Evolutionary conservation across 129 eudicot genomes (phyloP).

Genomic region (Centrapalus pauciflorus): DNA sequence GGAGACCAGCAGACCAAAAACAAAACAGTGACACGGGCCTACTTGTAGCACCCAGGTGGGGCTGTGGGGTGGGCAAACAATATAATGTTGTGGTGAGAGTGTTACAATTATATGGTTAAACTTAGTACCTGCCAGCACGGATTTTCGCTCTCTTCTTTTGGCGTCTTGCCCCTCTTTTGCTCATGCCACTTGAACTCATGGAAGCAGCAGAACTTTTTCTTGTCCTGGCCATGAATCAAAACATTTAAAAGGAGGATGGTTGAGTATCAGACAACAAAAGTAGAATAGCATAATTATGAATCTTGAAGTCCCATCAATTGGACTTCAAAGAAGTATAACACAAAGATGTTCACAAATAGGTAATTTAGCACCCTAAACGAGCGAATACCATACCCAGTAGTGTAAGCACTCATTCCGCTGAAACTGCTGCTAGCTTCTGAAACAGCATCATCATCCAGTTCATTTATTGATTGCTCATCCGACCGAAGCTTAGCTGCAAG

Average conservation of each 20-base stretch:
- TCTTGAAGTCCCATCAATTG: no score
- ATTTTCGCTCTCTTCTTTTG: slow-evolving; percentile 83
- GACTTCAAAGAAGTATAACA: background rate
- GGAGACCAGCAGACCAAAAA: no score
- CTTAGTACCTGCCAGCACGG: slow-evolving; percentile 93
- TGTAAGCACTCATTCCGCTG: slow-evolving; percentile 98
- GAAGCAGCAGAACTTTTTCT: slow-evolving; percentile 76
- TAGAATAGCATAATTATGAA: background rate
- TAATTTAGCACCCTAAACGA: background rate
- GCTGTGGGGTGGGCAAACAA: no score
- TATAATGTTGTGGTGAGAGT: no score
- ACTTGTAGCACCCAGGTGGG: no score
- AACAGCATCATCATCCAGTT: slow-evolving; percentile 83
- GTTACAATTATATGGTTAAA: background rate
- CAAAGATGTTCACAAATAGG: background rate
- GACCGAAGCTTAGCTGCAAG: slow-evolving; percentile 79
- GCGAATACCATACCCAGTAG: slow-evolving; percentile 61
- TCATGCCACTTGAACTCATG: slow-evolving; percentile 48
- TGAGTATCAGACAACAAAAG: background rate
- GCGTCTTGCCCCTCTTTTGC: slow-evolving; percentile 67
- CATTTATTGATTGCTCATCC: slow-evolving; percentile 54
- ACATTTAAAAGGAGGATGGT: background rate
- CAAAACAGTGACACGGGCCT: no score
- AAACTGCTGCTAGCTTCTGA: slow-evolving; percentile 96
- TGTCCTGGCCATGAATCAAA: slow-evolving; percentile 41